Percentiles rank a stretch among this genome's conserved stretches.
phyloP scores from a whole-genome alignment of 805 yeast genomes.

The Myxozyma neglecta region DNA sequence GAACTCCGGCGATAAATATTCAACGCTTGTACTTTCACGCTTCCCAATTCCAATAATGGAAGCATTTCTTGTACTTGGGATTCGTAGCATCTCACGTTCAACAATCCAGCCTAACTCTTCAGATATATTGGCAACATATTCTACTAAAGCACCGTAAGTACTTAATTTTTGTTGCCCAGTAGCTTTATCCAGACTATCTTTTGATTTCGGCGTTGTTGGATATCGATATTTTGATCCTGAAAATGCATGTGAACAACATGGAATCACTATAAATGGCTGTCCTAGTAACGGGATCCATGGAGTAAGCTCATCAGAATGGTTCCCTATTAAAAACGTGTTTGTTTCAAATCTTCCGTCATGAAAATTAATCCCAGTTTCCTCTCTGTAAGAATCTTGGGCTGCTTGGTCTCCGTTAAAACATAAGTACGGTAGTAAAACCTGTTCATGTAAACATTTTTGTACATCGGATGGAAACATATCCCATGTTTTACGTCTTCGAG shows the following conservation, averaged over 20 bases:
- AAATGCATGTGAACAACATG: conserved; percentile 90
- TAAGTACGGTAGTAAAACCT: conserved; percentile 70
- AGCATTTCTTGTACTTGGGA: conserved; percentile 91
- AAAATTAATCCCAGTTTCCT: background rate
- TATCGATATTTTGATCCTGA: conserved; percentile 74
- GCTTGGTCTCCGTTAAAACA: background rate
- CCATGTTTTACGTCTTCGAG: conserved; percentile 89
- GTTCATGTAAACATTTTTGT: conserved; percentile 61
- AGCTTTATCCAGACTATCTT: background rate
- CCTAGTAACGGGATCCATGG: conserved; percentile 92
- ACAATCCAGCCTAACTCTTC: conserved; percentile 75
- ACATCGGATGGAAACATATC: conserved; percentile 65
- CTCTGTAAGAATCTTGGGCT: background rate
- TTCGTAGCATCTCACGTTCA: conserved; percentile 81
- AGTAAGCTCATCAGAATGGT: conserved; percentile 92
- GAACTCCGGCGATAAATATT: conserved; percentile 49
- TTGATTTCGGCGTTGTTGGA: conserved; percentile 35
- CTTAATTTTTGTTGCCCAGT: conserved; percentile 36
- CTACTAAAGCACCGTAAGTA: conserved; percentile 81
- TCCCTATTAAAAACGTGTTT: conserved; percentile 83
- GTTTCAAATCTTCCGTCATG: conserved; percentile 48
- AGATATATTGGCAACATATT: conserved; percentile 74
- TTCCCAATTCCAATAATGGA: conserved; percentile 73
- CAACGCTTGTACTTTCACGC: conserved; percentile 28
- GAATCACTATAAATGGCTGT: conserved; percentile 81